Evolutionary conservation across 139 green algal genomes (phyloP).

Genomic region (Parachlorella kessleri): DNA sequence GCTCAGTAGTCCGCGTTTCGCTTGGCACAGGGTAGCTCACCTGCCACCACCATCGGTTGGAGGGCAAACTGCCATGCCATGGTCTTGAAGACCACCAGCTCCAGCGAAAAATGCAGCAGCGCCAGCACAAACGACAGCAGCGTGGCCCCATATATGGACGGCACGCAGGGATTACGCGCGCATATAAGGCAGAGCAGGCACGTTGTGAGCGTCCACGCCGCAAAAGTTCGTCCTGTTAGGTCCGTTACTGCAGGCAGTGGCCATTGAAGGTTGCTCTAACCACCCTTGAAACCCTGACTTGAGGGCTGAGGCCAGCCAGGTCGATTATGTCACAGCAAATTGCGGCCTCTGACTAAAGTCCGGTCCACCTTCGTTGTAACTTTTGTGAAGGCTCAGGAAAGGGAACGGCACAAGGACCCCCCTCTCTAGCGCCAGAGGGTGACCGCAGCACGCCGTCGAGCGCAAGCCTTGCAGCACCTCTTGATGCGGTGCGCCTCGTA

Average conservation of each 20-base stretch:
- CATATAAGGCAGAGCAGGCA: slow-evolving; percentile 84
- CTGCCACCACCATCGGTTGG: slow-evolving; percentile 72
- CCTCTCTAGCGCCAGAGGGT: too few relatives aligned
- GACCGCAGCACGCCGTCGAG: too few relatives aligned
- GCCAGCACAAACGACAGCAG: slow-evolving; percentile 81
- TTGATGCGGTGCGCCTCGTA: too few relatives aligned
- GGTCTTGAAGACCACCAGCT: slow-evolving; percentile 78
- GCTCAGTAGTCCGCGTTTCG: too few relatives aligned
- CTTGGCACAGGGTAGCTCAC: slow-evolving; percentile 46
- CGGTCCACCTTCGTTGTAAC: too few relatives aligned
- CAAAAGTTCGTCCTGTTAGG: slow-evolving; percentile 81
- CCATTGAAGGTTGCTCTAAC: too few relatives aligned
- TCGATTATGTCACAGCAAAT: too few relatives aligned
- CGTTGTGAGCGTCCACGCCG: slow-evolving; percentile 80
- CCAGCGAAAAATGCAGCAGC: slow-evolving; percentile 71
- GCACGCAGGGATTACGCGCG: slow-evolving; percentile 67
- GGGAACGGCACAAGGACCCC: too few relatives aligned
- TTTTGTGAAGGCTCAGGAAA: too few relatives aligned
- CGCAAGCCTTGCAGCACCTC: background rate
- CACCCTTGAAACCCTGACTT: too few relatives aligned
- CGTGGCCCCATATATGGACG: slow-evolving; percentile 79
- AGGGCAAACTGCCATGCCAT: slow-evolving; percentile 60
- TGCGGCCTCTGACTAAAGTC: too few relatives aligned
- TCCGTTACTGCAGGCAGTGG: slow-evolving; percentile 65
- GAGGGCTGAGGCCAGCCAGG: too few relatives aligned